phyloP scores from a whole-genome alignment of 805 yeast species.

The Hanseniaspora hatyaiensis region DNA sequence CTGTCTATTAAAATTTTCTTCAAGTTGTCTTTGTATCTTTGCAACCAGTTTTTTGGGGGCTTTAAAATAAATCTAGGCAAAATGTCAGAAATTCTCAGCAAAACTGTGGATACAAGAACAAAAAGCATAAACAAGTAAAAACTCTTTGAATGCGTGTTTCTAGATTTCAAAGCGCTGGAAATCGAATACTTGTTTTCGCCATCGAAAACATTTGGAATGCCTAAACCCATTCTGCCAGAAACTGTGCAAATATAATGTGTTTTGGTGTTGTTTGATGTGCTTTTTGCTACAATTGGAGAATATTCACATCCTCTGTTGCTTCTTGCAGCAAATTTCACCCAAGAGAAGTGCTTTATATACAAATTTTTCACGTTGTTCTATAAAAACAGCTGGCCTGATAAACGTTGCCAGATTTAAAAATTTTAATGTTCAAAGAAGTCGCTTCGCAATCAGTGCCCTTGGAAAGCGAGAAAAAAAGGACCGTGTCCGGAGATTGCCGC shows the following conservation, averaged over 20 bases:
- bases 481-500: too few species aligned
- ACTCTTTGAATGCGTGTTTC: not conserved
- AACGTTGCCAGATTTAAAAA: too few species aligned
- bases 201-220: not conserved
- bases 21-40: constrained; percentile 10
- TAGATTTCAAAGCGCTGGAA: not conserved
- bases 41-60: constrained; percentile 15
- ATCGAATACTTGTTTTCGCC: not conserved
- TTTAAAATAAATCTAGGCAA: constrained; percentile 7
- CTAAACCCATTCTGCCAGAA: not conserved
- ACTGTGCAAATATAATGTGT: not conserved
- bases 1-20: too few species aligned
- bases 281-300: not conserved
- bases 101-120: not conserved
- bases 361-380: too few species aligned
- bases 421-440: too few species aligned
- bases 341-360: too few species aligned
- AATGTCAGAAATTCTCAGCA: not conserved
- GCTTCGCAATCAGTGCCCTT: too few species aligned
- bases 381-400: too few species aligned
- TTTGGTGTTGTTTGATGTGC: not conserved
- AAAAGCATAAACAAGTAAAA: constrained; percentile 1
- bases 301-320: too few species aligned
- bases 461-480: too few species aligned
- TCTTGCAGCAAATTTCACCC: too few species aligned